Evolutionary conservation across 2,329 filamentous ascomycete genomes (phyloP).

Genomic region (Myotisia sp.): DNA sequence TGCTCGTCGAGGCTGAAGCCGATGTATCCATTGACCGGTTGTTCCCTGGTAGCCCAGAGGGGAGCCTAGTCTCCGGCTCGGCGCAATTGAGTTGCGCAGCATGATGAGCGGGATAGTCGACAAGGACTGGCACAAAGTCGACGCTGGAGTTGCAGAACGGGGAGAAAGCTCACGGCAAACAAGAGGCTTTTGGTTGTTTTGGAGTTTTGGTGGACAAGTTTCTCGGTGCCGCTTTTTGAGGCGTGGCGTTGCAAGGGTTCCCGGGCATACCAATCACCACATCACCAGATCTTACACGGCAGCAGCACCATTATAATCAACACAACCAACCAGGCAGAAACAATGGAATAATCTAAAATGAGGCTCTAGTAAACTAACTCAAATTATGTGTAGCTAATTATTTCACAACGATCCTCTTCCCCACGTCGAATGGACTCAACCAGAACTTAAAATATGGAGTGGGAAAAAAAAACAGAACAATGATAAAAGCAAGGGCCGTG

Average conservation of each 20-base stretch:
- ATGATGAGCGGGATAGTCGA: conserved; percentile 31
- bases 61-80: conserved; percentile 32
- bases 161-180: not conserved
- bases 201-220: not conserved
- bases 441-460: conserved; percentile 7
- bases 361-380: too few relatives aligned
- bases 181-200: conserved; percentile 1
- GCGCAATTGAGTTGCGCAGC: conserved; percentile 41
- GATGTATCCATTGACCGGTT: conserved; percentile 31
- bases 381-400: too few relatives aligned
- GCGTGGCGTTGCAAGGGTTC: too few relatives aligned
- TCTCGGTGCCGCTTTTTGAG: conserved; percentile 11
- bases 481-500: conserved; percentile 16
- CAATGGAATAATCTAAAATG: too few relatives aligned
- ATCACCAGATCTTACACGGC: too few relatives aligned
- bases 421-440: too few relatives aligned
- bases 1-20: too few relatives aligned
- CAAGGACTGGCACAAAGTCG: not conserved
- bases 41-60: conserved; percentile 24
- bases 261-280: too few relatives aligned
- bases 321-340: too few relatives aligned
- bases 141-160: not conserved
- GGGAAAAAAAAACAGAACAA: conserved; percentile 9
- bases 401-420: too few relatives aligned
- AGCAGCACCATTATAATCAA: too few relatives aligned